Base-by-base conservation (phyloP, 768 basidiomycete genomes). In the Mycena amicta region DNA sequence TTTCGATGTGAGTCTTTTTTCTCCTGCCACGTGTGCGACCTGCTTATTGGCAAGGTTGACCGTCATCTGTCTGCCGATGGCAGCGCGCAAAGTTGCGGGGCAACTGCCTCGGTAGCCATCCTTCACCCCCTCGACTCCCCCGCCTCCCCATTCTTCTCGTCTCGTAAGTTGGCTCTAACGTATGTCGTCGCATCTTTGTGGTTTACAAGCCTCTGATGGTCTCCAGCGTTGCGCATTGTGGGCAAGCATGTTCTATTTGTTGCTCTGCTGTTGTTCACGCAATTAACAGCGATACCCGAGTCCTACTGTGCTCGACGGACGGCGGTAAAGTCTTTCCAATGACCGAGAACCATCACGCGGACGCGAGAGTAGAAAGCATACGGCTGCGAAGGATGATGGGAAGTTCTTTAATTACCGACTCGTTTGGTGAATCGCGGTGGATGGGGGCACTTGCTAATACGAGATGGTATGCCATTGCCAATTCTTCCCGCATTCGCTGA, bases 301-400 rank as follows among this genome's bases (percentile, higher is more conserved):
- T 95, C 4, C 71, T 98, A 13, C 74, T 99, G 39, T 92, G 92
- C 57, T 80, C 88, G 5, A 86, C 87, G 0, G 75, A 87, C 20
- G 84, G 82, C 28, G 95, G 94, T 1, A 75, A 79, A 45, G 92
- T 88, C n/a, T 75, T 82, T 46, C 83, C 92, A 1, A 90, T 98
- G 83, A 97, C 97, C 0, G 93, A 98, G 75, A 88, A 85, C 27
- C 97, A 99, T 69, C 96, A 98, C 70, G 90, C 94, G n/a, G 96
- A 98, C 66, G 83, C 92, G 23, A 87, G 87, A 30, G 80, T 92
- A 11, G 97, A 99, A 71, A 85, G 91, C 28, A 86, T 85, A 43
- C 81, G 97, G 43, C 75, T 99, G 53, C 83, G 95, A 29, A 82
- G 91, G 53, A 91, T 94, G 85, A 94, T 92, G 86, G 90, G 94